Percentiles rank a stretch among this genome's conserved stretches.
Conservation (phyloP, 23 red algal species). For the Agarophyton chilense region DNA sequence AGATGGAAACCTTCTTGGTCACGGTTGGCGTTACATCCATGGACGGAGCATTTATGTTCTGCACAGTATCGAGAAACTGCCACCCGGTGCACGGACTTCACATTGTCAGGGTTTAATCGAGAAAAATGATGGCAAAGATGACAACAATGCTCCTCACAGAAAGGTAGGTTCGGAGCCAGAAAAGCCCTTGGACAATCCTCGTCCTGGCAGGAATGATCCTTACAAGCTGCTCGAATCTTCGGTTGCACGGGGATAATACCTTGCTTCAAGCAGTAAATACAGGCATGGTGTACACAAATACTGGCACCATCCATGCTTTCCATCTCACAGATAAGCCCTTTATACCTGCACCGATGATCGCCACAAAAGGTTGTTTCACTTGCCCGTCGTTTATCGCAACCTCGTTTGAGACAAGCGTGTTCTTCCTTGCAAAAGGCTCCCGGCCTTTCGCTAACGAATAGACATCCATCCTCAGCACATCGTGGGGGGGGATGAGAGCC, state of each 20-base stretch:
- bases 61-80: slow-evolving; percentile 5
- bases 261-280: background rate
- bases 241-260: slow-evolving; percentile 1
- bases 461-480: slow-evolving; percentile 30
- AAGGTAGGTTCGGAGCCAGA: background rate
- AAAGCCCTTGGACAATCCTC: background rate
- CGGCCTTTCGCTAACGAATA: background rate
- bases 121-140: slow-evolving; percentile 2
- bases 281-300: slow-evolving; percentile 24
- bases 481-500: slow-evolving; percentile 39
- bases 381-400: background rate
- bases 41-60: slow-evolving; percentile 29
- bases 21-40: background rate
- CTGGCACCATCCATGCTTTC: background rate
- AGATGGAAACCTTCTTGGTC: background rate
- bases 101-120: background rate
- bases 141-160: slow-evolving; percentile 10
- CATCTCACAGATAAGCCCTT: background rate
- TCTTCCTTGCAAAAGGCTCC: slow-evolving; percentile 3
- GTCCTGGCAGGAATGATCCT: slow-evolving; percentile 18
- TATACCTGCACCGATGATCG: slow-evolving; percentile 13
- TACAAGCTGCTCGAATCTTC: slow-evolving; percentile 20
- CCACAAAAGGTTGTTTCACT: background rate
- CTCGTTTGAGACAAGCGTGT: background rate
- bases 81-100: slow-evolving; percentile 13